Evolutionary conservation across 1,284 basidiomycete genomes (phyloP), one percentile per base, ranked within the genome.

Genomic region (Agaricales sp.): DNA sequence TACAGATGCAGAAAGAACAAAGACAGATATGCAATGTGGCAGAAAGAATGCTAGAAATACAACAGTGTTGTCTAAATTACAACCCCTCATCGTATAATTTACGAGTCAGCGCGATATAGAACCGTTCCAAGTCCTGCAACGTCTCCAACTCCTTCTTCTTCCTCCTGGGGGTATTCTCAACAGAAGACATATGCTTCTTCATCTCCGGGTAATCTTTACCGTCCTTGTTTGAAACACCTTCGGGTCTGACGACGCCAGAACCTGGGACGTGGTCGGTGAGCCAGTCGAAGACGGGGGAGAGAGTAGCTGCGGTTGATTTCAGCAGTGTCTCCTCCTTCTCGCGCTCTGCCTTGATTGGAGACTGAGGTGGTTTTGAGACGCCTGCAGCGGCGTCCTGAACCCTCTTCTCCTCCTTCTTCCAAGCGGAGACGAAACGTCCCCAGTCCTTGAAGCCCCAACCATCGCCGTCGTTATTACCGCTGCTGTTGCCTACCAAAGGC

Each of bases 231-330:
- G 21, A 50, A 51, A 58, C 59, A 22, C 50, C 57, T 50, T 60
- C 58, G 16, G 45, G 44, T 39, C 50, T 52, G 18, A 57, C 45
- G 6, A 55, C 45, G 13, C 61, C 55, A 3, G 65, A 57, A 2
- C 65, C 56, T 8, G 85, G 82, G 3, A 82, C 77, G 55, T 81
- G 78, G n/a, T 87, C 82, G 13, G 80, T 71, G 18, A 87, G 63
- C 84, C 84, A 88, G 60, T 88, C 85, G 55, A 88, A 75, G 23
- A 87, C 81, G 1, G 73, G 74, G 2, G 82, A 84, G 2, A 87
- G 63, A 55, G 76, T 79, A 53, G 83, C 83, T 2, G 84, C 83
- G 16, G 84, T 82, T 1, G 74, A 69, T 59, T 73, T 79, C 51
- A 87, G 64, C 11, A 80, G 67, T 2, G 74, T 77, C 54, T 85